A percentile compares a stretch with the other conserved stretches of the same genome.
Conservation (phyloP, 1,284 basidiomycete genomes). For the Sanghuangporus weigelae region DNA sequence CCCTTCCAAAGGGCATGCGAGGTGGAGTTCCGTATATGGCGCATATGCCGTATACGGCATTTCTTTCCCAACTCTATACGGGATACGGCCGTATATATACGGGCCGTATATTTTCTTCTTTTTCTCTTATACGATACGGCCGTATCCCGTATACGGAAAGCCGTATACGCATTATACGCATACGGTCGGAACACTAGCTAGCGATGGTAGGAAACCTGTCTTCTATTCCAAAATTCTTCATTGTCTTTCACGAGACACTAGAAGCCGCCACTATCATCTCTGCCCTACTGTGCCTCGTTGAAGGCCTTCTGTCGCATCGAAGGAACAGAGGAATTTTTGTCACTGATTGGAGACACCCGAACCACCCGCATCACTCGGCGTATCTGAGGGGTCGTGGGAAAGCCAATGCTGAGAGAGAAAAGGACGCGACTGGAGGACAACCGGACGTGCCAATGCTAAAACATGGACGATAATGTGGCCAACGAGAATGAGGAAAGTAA, state of each 20-base stretch:
- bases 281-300: conserved; percentile 78
- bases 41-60: too few relatives aligned
- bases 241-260: conserved; percentile 84
- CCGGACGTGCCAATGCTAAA: conserved; percentile 15
- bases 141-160: too few relatives aligned
- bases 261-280: conserved; percentile 88
- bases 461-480: conserved; percentile 25
- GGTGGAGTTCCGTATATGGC: too few relatives aligned
- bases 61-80: too few relatives aligned
- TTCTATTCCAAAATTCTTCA: conserved; percentile 82
- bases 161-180: too few relatives aligned
- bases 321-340: conserved; percentile 8
- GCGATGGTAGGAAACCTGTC: conserved; percentile 66
- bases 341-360: conserved; percentile 9
- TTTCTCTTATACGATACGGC: too few relatives aligned
- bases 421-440: conserved; percentile 3
- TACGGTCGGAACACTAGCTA: too few relatives aligned
- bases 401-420: conserved; percentile 14
- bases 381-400: neutral
- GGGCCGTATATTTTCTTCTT: too few relatives aligned
- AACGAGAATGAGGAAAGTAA: conserved; percentile 22
- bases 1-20: too few relatives aligned
- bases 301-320: conserved; percentile 34
- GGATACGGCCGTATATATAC: too few relatives aligned
- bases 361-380: conserved; percentile 11